Base-by-base conservation (phyloP, 306 rosid species). In the Sphenostylis stenocarpa region DNA sequence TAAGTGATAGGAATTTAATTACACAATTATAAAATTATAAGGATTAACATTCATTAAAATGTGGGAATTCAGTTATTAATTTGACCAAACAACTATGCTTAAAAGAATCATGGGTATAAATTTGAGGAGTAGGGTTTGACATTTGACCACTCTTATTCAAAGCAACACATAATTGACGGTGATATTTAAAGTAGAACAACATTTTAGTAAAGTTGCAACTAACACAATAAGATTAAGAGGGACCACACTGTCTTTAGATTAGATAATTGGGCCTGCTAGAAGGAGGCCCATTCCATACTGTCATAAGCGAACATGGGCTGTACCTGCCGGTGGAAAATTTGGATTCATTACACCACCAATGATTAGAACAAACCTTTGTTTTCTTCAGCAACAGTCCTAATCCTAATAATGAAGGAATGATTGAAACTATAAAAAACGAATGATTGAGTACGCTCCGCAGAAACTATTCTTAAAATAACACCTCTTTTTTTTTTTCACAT, bases 231-330 rank as follows among this genome's bases (percentile, higher is more conserved):
- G 28, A 52, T 19, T 19, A 19, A 62, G 38, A 62, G 44, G 68
- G 69, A 63, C 69, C 69, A 63, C 69, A 63, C 48, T 36, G 20
- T 1, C n/a, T 9, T 63, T 45, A 19, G 28, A 19, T 36, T 36
- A 39, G 52, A 21, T 10, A 65, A 41, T 38, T 65, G 45, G 45
- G 52, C 48, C 52, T 43, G 57, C 26, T 34, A 62, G 26, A 53
- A 31, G 57, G 20, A 52, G 78, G 36, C 26, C 77, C 52, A 70
- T 38, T 15, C 57, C 56, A 26, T 17, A 63, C 17, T 19, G 41
- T 72, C 17, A 56, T 73, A 67, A 69, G 79, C 87, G 43, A 78
- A 75, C 48, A 76, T 81, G 65, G 51, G 84, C 70, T 85, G 87
- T 79, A 81, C 43, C 24, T 82, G 87, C 72, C 79, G 76, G 81